Evolutionary conservation across 768 basidiomycete species (phyloP).

Genomic region (Russula sp.): DNA sequence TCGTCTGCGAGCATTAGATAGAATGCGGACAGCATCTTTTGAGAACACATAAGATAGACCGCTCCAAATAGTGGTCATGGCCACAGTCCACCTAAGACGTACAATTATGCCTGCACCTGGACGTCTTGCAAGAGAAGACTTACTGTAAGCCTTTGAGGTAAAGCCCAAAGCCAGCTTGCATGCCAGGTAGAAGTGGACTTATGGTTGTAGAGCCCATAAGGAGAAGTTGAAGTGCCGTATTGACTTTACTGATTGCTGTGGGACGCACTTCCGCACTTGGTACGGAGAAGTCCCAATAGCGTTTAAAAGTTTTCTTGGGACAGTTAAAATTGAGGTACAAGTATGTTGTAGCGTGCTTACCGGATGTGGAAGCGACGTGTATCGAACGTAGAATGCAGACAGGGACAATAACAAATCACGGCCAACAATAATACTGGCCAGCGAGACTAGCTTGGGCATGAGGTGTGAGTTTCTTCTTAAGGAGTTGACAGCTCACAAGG

Average conservation of each 20-base stretch:
- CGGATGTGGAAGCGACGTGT: conserved; percentile 80
- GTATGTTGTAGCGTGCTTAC: conserved; percentile 42
- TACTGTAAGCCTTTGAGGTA: conserved; percentile 58
- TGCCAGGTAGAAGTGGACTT: conserved; percentile 68
- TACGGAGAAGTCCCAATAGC: conserved; percentile 96
- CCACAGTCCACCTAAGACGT: conserved; percentile 68
- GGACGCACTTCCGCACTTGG: conserved; percentile 94
- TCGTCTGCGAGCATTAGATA: conserved; percentile 22
- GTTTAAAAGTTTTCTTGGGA: conserved; percentile 74
- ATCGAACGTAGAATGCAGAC: conserved; percentile 90
- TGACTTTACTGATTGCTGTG: conserved; percentile 93
- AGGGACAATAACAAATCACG: conserved; percentile 82
- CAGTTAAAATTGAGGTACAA: conserved; percentile 12
- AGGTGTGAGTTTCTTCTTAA: background rate
- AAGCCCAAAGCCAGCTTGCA: conserved; percentile 49
- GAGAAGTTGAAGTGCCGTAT: conserved; percentile 86
- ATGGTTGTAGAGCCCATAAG: conserved; percentile 89
- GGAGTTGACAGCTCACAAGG: conserved; percentile 49
- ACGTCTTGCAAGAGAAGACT: background rate
- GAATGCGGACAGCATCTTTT: conserved; percentile 63
- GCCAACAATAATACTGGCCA: conserved; percentile 83
- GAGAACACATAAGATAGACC: conserved; percentile 78
- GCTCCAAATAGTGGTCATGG: conserved; percentile 87
- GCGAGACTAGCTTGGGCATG: conserved; percentile 52
- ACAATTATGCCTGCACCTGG: background rate